Percentiles rank a stretch among this genome's conserved stretches.
Evolutionary conservation across 371 early-diverging fungal genomes (phyloP).

Genomic region (Rhizopus sp.): DNA sequence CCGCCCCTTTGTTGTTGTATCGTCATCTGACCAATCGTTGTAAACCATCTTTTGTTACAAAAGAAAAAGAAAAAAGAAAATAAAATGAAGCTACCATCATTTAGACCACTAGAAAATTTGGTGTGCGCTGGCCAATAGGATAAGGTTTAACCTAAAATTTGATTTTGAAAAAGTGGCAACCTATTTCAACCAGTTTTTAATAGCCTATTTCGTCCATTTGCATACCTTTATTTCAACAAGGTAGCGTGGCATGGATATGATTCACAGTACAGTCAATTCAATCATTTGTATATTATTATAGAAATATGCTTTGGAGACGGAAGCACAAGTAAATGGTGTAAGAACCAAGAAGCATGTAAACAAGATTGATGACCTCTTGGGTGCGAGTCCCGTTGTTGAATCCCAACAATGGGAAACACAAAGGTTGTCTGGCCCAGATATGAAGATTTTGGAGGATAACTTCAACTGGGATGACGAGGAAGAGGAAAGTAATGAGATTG

Average conservation of each 20-base stretch:
- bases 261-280: constrained; percentile 9
- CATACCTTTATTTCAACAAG: not conserved
- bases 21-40: constrained; percentile 61
- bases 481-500: not conserved
- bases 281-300: constrained; percentile 8
- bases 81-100: not conserved
- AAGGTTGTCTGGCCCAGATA: constrained; percentile 1
- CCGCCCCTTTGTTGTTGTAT: constrained; percentile 53
- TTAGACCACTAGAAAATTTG: no score
- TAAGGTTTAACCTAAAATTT: no score
- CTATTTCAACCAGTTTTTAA: no score
- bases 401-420: constrained; percentile 2
- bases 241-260: not conserved
- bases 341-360: not conserved
- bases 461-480: constrained; percentile 2
- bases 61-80: constrained; percentile 7
- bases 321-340: constrained; percentile 1
- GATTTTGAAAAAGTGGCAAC: no score
- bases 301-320: constrained; percentile 5
- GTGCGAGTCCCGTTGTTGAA: not conserved
- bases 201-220: no score
- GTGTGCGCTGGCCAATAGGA: no score
- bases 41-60: constrained; percentile 15
- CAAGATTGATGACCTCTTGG: constrained; percentile 2
- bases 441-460: not conserved